phyloP scores from a whole-genome alignment of 2,329 filamentous ascomycete species.

The Rhynchosporium agropyri region DNA sequence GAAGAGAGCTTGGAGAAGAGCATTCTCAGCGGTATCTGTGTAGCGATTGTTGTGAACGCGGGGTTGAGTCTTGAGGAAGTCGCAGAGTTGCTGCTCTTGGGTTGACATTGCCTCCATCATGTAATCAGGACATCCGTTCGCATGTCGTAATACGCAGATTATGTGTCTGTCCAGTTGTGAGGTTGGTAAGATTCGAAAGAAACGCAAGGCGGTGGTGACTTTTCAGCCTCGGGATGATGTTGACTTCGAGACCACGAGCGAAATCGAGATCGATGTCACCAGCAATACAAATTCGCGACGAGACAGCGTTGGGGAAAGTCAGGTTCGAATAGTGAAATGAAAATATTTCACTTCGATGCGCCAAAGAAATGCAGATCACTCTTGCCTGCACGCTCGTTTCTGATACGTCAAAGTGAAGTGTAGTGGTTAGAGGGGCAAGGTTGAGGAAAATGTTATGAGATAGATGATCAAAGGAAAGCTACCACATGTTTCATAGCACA shows the following conservation, averaged over 20 bases:
- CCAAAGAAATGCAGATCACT: background rate
- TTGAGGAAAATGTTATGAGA: conserved; percentile 23
- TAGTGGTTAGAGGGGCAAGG: conserved; percentile 3
- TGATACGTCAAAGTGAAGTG: background rate
- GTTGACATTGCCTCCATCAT: conserved; percentile 61
- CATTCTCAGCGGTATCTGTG: conserved; percentile 66
- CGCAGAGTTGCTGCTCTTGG: conserved; percentile 81
- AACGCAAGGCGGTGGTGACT: background rate
- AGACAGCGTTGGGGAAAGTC: background rate
- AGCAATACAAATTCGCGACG: too few relatives aligned
- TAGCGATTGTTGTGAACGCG: conserved; percentile 75
- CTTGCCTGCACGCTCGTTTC: background rate
- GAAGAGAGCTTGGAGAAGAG: conserved; percentile 81
- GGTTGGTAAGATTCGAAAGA: background rate
- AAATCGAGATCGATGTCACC: background rate
- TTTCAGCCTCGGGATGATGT: conserved; percentile 9
- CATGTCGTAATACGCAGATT: conserved; percentile 27
- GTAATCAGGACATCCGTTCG: conserved; percentile 15
- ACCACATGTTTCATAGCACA: conserved; percentile 18
- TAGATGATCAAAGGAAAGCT: conserved; percentile 22
- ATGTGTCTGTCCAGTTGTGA: conserved; percentile 2
- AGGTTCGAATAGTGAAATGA: background rate
- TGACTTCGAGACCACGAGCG: background rate
- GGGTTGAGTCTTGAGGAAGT: conserved; percentile 79
- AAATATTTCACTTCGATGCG: background rate